Conservation (phyloP, 768 basidiomycete genomes). For the Tricholoma bakamatsutake region DNA sequence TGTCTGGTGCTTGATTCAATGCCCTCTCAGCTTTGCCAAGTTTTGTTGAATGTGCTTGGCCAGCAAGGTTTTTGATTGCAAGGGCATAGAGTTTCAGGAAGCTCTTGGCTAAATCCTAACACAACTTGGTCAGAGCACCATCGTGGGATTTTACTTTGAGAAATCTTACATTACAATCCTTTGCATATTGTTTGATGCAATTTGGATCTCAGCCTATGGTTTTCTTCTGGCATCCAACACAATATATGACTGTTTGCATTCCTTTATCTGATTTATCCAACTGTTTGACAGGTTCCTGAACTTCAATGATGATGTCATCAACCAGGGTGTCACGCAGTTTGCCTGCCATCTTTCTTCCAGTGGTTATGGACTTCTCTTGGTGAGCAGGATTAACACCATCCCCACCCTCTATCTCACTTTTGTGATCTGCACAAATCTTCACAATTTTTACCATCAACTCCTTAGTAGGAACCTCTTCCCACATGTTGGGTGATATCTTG, state of each 20-base stretch:
- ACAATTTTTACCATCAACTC: background rate
- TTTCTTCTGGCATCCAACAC: constrained; percentile 8
- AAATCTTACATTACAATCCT: constrained; percentile 8
- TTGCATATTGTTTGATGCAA: constrained; percentile 10
- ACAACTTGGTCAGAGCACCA: no score
- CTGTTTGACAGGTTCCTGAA: background rate
- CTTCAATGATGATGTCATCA: constrained; percentile 1
- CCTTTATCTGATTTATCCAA: background rate
- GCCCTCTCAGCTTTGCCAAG: no score
- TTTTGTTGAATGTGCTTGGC: no score
- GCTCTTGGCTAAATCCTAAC: no score
- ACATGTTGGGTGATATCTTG: background rate
- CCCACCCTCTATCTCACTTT: constrained; percentile 5
- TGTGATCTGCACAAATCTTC: constrained; percentile 2
- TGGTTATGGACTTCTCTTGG: background rate
- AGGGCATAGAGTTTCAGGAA: no score
- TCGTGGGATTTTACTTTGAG: no score
- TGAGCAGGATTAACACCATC: constrained; percentile 7
- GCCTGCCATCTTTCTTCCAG: constrained; percentile 4
- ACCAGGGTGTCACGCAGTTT: constrained; percentile 7
- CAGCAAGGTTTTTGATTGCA: no score
- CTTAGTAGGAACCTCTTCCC: background rate
- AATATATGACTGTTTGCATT: constrained; percentile 5
- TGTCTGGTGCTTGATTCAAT: no score
- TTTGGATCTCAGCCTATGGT: constrained; percentile 7